Conservation (phyloP, 1,284 basidiomycete species). For the Crucibulum cyathiforme region DNA sequence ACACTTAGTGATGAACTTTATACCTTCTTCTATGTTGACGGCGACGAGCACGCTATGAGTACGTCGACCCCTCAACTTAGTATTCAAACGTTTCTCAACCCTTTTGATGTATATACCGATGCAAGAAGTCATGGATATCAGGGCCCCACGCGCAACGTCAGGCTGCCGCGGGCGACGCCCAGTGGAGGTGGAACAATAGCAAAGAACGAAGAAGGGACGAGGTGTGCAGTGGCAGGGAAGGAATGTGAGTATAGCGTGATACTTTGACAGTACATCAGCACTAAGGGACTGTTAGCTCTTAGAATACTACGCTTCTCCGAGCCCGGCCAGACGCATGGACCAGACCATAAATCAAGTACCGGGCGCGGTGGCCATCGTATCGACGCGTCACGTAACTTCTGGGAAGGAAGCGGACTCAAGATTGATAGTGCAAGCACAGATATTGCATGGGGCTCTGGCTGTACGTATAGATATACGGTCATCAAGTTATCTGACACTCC, state of each 20-base stretch:
- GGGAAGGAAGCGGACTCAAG: constrained; percentile 76
- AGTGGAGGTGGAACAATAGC: constrained; percentile 70
- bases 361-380: constrained; percentile 68
- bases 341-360: constrained; percentile 57
- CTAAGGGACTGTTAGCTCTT: constrained; percentile 51
- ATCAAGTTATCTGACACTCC: constrained; percentile 4
- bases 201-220: constrained; percentile 65
- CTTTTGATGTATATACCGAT: constrained; percentile 43
- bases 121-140: constrained; percentile 45
- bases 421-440: constrained; percentile 79
- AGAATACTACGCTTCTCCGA: constrained; percentile 67
- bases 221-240: constrained; percentile 75
- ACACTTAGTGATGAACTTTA: neutral
- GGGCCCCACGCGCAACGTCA: constrained; percentile 56
- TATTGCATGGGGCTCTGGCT: constrained; percentile 79
- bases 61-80: constrained; percentile 21
- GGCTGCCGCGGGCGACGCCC: constrained; percentile 59
- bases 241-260: constrained; percentile 59
- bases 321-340: constrained; percentile 41
- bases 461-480: constrained; percentile 51
- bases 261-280: constrained; percentile 1
- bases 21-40: neutral
- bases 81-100: constrained; percentile 25
- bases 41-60: constrained; percentile 12
- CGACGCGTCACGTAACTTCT: constrained; percentile 73